These are phyloP conservation scores for Boletus rubescentipes DNA, from an alignment of 768 basidiomycete species.

Conservation along the genomic window DNA sequence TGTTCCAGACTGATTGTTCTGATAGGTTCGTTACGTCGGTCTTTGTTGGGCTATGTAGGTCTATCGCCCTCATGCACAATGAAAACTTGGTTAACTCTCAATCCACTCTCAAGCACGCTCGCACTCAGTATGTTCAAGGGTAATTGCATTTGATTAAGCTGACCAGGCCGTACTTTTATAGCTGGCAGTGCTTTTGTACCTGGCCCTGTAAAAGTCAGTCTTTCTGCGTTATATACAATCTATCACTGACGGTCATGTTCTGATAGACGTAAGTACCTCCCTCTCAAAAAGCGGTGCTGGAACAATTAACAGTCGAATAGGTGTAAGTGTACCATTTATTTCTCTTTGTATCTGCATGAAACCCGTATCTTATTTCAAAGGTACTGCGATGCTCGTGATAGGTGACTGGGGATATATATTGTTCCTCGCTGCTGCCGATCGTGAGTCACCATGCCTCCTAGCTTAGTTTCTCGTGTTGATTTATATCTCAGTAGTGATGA, in stretches of 20 bases:
- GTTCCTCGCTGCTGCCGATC: slow-evolving; percentile 9
- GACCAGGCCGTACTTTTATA: not conserved
- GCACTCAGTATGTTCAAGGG: slow-evolving; percentile 1
- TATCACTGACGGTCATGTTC: not conserved
- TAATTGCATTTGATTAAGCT: not conserved
- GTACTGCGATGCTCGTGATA: not conserved
- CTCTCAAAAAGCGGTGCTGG: not conserved
- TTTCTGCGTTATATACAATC: not conserved
- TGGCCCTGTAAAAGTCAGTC: not conserved
- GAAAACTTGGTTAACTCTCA: not conserved
- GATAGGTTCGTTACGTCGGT: slow-evolving; percentile 10
- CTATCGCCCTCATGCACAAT: not conserved
- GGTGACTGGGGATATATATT: slow-evolving; percentile 2
- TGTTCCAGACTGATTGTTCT: not conserved
- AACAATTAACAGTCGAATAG: not conserved
- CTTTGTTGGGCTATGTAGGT: slow-evolving; percentile 8
- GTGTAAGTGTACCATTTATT: slow-evolving; percentile 7
- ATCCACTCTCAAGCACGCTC: not conserved
- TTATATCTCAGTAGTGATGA: slow-evolving; percentile 13
- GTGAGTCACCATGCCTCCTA: not conserved
- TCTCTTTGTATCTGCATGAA: not conserved
- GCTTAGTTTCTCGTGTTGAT: not conserved
- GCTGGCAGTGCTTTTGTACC: slow-evolving; percentile 4
- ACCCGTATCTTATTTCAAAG: not conserved
- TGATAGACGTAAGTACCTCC: slow-evolving; percentile 7